These are phyloP conservation scores for Podospora pseudopauciseta DNA, from an alignment of 495 filamentous ascomycete species.

Conservation along the genomic window DNA sequence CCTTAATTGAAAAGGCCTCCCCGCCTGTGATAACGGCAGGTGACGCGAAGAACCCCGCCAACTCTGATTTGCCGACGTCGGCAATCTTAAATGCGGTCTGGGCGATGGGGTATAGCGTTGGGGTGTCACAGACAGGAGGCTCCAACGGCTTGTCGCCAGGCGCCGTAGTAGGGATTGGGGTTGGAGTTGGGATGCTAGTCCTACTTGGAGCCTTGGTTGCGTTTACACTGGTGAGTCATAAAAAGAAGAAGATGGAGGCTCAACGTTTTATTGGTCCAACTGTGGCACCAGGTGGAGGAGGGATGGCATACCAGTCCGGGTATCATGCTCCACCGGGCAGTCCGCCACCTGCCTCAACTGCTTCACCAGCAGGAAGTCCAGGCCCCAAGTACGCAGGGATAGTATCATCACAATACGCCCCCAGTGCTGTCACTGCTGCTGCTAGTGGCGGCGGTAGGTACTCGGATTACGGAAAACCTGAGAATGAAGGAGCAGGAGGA, in stretches of 20 bases:
- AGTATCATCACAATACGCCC: conserved; percentile 10
- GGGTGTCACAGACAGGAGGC: background rate
- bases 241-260: conserved; percentile 8
- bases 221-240: conserved; percentile 12
- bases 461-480: background rate
- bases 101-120: conserved; percentile 28
- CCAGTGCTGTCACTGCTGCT: background rate
- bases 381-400: background rate
- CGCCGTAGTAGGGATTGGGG: conserved; percentile 23
- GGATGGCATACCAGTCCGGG: conserved; percentile 9
- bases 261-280: background rate
- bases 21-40: conserved; percentile 26
- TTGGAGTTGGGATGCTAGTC: conserved; percentile 16
- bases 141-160: conserved; percentile 16
- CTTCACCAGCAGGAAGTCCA: background rate
- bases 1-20: conserved; percentile 9
- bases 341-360: conserved; percentile 2
- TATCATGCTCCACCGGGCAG: conserved; percentile 10
- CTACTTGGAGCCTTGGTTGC: background rate
- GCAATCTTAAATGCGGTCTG: conserved; percentile 27
- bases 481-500: background rate
- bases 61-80: conserved; percentile 23
- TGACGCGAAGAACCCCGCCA: conserved; percentile 17
- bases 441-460: background rate
- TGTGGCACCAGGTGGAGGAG: background rate